Evolutionary conservation across 78 protist species (phyloP).

Genomic region (Monosiga brevicollis): DNA sequence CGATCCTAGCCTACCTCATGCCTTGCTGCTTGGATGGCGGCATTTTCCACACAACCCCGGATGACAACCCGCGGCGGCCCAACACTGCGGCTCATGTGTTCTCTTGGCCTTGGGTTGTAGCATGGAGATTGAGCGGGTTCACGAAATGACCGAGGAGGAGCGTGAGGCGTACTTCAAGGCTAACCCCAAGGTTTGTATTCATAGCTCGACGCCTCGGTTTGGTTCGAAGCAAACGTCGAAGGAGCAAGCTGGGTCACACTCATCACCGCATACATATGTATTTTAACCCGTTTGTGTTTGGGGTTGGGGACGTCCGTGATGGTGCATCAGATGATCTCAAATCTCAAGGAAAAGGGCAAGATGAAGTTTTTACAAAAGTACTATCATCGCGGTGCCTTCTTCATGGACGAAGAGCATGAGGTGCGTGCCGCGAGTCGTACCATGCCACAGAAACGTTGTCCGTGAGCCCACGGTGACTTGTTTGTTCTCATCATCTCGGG

Average conservation of each 20-base stretch:
- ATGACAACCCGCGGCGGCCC: neutral
- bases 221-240: too few relatives aligned
- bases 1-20: neutral
- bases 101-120: too few relatives aligned
- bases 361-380: constrained; percentile 37
- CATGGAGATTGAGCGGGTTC: constrained; percentile 3
- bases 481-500: neutral
- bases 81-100: too few relatives aligned
- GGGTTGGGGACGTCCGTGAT: too few relatives aligned
- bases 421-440: neutral
- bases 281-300: too few relatives aligned
- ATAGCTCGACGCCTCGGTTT: too few relatives aligned
- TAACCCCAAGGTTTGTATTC: too few relatives aligned
- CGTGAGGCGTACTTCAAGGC: neutral
- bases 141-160: constrained; percentile 7
- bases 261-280: too few relatives aligned
- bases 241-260: too few relatives aligned
- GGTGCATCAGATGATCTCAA: neutral
- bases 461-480: neutral
- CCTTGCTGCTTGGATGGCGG: neutral
- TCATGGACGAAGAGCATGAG: neutral
- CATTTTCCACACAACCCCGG: neutral
- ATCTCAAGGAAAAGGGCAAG: constrained; percentile 9
- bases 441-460: neutral
- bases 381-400: constrained; percentile 59